These are phyloP conservation scores for Protea cynaroides DNA, from an alignment of 164 flowering plant genomes.

Conservation along the genomic window DNA sequence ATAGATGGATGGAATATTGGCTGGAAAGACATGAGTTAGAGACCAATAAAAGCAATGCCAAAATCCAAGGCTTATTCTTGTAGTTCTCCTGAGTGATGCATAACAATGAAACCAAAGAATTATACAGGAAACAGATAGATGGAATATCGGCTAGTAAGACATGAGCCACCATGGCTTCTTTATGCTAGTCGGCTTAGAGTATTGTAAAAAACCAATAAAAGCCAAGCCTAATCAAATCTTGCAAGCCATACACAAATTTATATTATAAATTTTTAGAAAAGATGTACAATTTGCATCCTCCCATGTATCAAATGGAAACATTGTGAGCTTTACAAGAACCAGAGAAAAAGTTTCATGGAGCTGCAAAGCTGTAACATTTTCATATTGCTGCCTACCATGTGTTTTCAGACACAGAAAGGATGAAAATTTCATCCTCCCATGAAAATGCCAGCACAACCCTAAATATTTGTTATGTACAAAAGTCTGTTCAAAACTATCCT, in stretches of 20 bases:
- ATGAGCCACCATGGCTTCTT: not conserved
- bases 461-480: not conserved
- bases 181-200: not conserved
- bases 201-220: not conserved
- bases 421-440: too few species aligned
- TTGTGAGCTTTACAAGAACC: too few species aligned
- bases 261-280: too few species aligned
- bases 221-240: too few species aligned
- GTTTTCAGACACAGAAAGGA: too few species aligned
- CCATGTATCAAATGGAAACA: too few species aligned
- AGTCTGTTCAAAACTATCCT: not conserved
- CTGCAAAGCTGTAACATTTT: too few species aligned
- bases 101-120: not conserved
- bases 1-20: not conserved
- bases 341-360: too few species aligned
- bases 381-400: too few species aligned
- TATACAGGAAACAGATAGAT: not conserved
- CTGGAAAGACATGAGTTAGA: not conserved
- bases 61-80: constrained; percentile 92
- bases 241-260: too few species aligned
- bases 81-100: constrained; percentile 64
- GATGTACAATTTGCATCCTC: too few species aligned
- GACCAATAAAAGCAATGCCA: too few species aligned
- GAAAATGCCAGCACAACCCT: not conserved
- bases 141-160: not conserved